Evolutionary conservation across 768 basidiomycete species (phyloP), one percentile per base, ranked within the genome.

Genomic region (Suillus subaureus): DNA sequence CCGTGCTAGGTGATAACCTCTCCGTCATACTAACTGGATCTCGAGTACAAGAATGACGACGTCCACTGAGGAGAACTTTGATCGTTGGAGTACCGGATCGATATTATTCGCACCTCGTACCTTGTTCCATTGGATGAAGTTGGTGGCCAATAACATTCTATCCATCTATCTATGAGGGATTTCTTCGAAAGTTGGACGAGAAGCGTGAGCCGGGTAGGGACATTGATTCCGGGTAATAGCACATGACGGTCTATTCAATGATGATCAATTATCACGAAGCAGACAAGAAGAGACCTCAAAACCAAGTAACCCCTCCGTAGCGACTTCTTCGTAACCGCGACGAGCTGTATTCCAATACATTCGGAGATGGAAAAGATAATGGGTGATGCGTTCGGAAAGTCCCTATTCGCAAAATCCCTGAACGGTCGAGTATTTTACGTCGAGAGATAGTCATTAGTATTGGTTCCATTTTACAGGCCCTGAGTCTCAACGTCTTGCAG

Each of bases 261-360:
- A 60, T 58, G 37, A 26, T 39, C 58, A 40, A 28, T 26, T 58
- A 6, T 40, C 52, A 52, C 28, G 16, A 52, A 18, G 28, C 16
- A 31, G 31, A 55, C 31, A 12, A 33, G 52, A 54, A 55, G 54
- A 55, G 31, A n/a, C 52, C 7, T 33, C 54, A 54, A 54, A 12
- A 33, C 31, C 21, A 11, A n/a, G 31, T 18, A 21, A 55, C 54
- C 54, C 28, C 21, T 54, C 52, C 37, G 18, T 58, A 12, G 16
- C 16, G 15, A 40, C 26, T 40, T 60, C 58, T 12, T 42, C 58
- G 58, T 60, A 42, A 28, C 39, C 58, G 58, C 26, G 26, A 60
- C 6, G 26, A 21, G 28, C 28, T 7, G 12, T 42, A 28, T 55
- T 33, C 12, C 18, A 13, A 60, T 42, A 42, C 11, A 21, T 28